Percentiles rank a stretch among this genome's conserved stretches.
phyloP scores from a whole-genome alignment of 768 basidiomycete genomes.

The Wakefieldia striispora region DNA sequence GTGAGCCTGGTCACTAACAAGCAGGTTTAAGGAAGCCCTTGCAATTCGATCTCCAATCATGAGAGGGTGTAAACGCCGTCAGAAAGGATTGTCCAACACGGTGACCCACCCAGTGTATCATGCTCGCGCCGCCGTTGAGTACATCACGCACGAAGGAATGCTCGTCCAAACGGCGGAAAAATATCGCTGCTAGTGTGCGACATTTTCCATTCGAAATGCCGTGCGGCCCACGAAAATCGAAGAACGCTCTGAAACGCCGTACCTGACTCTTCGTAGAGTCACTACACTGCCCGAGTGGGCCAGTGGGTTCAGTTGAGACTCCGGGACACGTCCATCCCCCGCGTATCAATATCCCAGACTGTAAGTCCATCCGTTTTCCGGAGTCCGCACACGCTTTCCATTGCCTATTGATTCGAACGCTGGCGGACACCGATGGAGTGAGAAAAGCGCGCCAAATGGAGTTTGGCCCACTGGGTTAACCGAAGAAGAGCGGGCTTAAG shows the following conservation, averaged over 20 bases:
- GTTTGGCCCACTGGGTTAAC: slow-evolving; percentile 11
- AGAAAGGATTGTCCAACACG: background rate
- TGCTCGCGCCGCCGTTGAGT: background rate
- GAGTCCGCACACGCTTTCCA: slow-evolving; percentile 67
- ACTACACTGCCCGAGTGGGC: background rate
- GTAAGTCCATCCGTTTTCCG: slow-evolving; percentile 37
- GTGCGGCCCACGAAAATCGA: background rate
- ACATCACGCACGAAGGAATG: background rate
- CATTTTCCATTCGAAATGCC: background rate
- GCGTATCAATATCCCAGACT: slow-evolving; percentile 44
- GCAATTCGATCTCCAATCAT: background rate
- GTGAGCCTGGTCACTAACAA: background rate
- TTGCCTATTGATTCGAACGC: slow-evolving; percentile 58
- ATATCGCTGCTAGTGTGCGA: background rate
- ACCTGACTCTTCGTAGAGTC: background rate
- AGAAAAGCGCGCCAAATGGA: slow-evolving; percentile 21
- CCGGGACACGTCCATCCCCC: background rate
- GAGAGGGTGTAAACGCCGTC: background rate
- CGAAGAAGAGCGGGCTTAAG: slow-evolving; percentile 36
- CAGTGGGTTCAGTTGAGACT: background rate
- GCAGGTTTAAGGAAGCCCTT: background rate
- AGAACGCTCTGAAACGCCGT: background rate
- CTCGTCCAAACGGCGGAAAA: background rate
- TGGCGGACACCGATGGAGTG: slow-evolving; percentile 6
- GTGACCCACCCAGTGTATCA: background rate